These are phyloP conservation scores for Myxozyma geophila DNA, from an alignment of 805 yeast species.

Conservation along the genomic window DNA sequence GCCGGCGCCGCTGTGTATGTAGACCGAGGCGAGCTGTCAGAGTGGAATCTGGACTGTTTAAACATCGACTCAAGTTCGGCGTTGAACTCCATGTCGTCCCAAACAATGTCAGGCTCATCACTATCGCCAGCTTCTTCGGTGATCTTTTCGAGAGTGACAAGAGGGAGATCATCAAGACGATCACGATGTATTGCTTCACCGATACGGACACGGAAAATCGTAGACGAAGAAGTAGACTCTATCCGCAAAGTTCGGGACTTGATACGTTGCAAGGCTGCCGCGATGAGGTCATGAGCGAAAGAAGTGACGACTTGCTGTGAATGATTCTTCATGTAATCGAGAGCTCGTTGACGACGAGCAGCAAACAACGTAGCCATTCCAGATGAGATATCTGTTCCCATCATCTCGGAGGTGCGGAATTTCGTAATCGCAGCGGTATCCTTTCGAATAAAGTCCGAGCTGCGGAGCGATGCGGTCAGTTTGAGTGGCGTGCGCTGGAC, in stretches of 20 bases:
- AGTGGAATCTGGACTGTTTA: not conserved
- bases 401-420: slow-evolving; percentile 4
- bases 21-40: not conserved
- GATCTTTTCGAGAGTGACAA: not conserved
- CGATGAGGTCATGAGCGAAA: not conserved
- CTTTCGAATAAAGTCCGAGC: not conserved
- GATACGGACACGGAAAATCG: slow-evolving; percentile 5
- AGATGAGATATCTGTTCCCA: slow-evolving; percentile 3
- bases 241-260: not conserved
- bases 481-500: not conserved
- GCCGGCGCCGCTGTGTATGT: not conserved
- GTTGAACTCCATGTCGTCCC: not conserved
- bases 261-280: not conserved
- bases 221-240: slow-evolving; percentile 1
- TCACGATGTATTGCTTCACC: not conserved
- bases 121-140: not conserved
- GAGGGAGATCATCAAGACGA: not conserved
- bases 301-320: not conserved
- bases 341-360: slow-evolving; percentile 7
- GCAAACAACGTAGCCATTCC: slow-evolving; percentile 4
- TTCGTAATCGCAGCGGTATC: not conserved
- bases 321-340: slow-evolving; percentile 2
- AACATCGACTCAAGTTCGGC: not conserved
- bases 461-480: not conserved
- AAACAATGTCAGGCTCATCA: not conserved